Conservation (phyloP, 768 basidiomycete species). For the Trametes meyenii region DNA sequence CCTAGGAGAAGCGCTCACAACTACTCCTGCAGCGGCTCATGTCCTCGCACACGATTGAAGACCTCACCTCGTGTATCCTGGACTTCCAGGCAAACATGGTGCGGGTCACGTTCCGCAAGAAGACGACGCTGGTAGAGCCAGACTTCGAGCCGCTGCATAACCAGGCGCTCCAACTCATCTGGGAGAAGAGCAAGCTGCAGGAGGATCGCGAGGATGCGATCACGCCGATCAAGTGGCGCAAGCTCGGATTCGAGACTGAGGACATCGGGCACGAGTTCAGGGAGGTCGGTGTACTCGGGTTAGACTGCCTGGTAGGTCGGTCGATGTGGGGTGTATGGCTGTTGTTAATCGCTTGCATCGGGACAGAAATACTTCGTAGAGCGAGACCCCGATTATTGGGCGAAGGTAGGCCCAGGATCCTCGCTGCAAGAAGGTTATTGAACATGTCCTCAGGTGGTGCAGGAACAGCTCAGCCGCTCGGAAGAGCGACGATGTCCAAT, state of each 20-base stretch:
- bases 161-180: slow-evolving; percentile 64
- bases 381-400: slow-evolving; percentile 69
- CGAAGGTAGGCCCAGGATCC: slow-evolving; percentile 51
- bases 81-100: slow-evolving; percentile 89
- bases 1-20: slow-evolving; percentile 11
- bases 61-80: slow-evolving; percentile 79
- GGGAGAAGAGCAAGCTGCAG: slow-evolving; percentile 60
- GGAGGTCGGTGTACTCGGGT: slow-evolving; percentile 76
- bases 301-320: slow-evolving; percentile 73
- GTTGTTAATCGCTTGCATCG: not conserved
- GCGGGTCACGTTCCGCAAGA: slow-evolving; percentile 78
- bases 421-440: not conserved
- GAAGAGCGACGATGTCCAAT: slow-evolving; percentile 79
- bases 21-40: slow-evolving; percentile 63
- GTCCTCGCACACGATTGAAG: slow-evolving; percentile 80
- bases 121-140: slow-evolving; percentile 76
- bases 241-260: slow-evolving; percentile 78
- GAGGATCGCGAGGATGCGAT: slow-evolving; percentile 55
- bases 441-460: slow-evolving; percentile 53
- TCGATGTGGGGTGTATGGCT: not conserved
- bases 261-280: slow-evolving; percentile 76
- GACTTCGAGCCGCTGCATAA: slow-evolving; percentile 61
- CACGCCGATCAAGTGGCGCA: slow-evolving; percentile 66
- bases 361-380: slow-evolving; percentile 67
- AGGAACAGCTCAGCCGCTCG: slow-evolving; percentile 79